Percentiles rank a stretch among this genome's conserved stretches.
phyloP scores from a whole-genome alignment of 1,284 basidiomycete genomes.

The Butyriboletus appendiculatus region DNA sequence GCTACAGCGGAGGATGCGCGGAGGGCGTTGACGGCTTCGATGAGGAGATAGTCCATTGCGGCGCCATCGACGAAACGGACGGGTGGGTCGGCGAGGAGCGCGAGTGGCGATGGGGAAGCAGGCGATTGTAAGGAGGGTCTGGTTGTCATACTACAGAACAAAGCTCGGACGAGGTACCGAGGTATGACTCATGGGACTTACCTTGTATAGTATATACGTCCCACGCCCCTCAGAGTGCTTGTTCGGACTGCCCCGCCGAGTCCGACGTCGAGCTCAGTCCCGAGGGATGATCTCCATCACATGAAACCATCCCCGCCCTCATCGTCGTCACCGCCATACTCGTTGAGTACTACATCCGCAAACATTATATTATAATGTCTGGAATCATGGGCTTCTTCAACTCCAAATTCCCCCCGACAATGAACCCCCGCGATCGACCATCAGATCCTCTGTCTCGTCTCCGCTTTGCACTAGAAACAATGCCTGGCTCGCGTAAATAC shows the following conservation, averaged over 20 bases:
- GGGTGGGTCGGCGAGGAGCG: conserved; percentile 61
- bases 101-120: conserved; percentile 38
- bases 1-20: conserved; percentile 72
- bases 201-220: too few species aligned
- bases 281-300: not conserved
- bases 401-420: conserved; percentile 49
- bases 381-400: conserved; percentile 48
- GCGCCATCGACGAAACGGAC: conserved; percentile 67
- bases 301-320: not conserved
- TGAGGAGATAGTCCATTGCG: conserved; percentile 83
- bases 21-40: conserved; percentile 75
- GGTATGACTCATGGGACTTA: too few species aligned
- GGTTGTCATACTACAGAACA: conserved; percentile 6
- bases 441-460: conserved; percentile 67
- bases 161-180: too few species aligned
- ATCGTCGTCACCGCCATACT: not conserved
- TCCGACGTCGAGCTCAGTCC: not conserved
- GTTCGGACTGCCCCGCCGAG: not conserved
- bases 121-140: conserved; percentile 39
- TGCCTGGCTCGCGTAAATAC: conserved; percentile 76
- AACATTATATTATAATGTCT: conserved; percentile 42
- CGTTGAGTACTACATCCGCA: not conserved
- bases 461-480: conserved; percentile 72
- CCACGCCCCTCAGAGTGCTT: too few species aligned
- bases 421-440: conserved; percentile 53